Conservation (phyloP, 2,329 filamentous ascomycete species). For the Xylaria sp. region DNA sequence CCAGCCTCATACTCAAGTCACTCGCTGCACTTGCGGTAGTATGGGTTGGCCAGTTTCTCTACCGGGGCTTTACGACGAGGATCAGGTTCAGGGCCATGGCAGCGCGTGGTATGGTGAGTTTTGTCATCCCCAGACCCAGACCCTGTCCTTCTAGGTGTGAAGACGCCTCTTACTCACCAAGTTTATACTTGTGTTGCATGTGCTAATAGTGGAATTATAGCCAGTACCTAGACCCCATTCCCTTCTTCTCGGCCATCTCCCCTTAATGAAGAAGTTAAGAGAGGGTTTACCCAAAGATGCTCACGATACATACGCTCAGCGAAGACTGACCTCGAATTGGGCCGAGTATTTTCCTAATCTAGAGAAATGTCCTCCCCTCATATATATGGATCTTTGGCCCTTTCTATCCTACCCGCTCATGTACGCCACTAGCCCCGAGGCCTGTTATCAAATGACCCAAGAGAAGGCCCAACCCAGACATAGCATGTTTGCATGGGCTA, state of each 20-base stretch:
- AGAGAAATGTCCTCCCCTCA: slow-evolving; percentile 12
- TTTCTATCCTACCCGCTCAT: slow-evolving; percentile 17
- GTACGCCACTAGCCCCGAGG: slow-evolving; percentile 3
- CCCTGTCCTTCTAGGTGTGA: not conserved
- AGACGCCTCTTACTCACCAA: too few relatives aligned
- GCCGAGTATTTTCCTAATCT: slow-evolving; percentile 12
- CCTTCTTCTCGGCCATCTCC: slow-evolving; percentile 18
- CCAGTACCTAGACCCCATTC: slow-evolving; percentile 22
- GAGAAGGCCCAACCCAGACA: slow-evolving; percentile 15
- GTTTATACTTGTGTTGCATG: not conserved
- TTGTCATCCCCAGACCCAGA: not conserved
- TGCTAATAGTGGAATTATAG: not conserved
- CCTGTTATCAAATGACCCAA: slow-evolving; percentile 25
- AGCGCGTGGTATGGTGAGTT: slow-evolving; percentile 4
- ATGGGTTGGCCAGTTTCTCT: not conserved
- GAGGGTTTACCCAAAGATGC: slow-evolving; percentile 22
- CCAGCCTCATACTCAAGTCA: not conserved
- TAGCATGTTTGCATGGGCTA: not conserved
- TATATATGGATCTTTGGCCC: slow-evolving; percentile 29
- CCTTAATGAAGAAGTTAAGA: slow-evolving; percentile 8
- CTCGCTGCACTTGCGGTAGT: not conserved
- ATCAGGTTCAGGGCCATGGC: not conserved
- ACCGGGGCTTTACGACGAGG: not conserved
- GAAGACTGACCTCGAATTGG: slow-evolving; percentile 3
- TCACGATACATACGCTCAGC: slow-evolving; percentile 8